Conservation (phyloP, 805 yeast genomes). For the Ogataea zsoltii region DNA sequence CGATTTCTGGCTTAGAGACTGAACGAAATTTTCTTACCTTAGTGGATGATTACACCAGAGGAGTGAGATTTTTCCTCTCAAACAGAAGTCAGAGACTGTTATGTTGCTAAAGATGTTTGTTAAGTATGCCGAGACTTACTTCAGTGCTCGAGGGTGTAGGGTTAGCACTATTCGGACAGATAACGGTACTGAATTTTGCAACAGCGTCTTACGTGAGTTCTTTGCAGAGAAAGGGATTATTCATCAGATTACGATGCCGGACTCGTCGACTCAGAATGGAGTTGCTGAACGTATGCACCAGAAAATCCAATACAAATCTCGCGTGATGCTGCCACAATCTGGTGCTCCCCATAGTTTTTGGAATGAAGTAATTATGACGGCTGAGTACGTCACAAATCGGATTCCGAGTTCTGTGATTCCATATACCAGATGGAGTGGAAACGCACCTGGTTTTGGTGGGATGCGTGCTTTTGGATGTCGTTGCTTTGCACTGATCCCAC, state of each 20-base stretch:
- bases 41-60: no score
- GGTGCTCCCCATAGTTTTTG: background rate
- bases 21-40: no score
- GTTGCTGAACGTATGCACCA: constrained; percentile 13
- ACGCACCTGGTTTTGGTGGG: background rate
- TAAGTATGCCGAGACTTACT: no score
- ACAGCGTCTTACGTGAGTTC: background rate
- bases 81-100: no score
- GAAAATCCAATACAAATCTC: background rate
- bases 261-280: constrained; percentile 13
- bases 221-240: background rate
- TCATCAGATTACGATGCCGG: constrained; percentile 9
- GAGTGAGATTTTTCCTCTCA: no score
- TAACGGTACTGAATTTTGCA: background rate
- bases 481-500: background rate
- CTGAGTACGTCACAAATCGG: background rate
- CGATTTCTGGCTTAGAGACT: no score
- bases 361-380: background rate
- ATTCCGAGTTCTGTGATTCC: background rate
- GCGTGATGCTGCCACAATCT: background rate
- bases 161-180: no score
- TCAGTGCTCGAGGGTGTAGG: no score
- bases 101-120: no score
- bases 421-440: no score
- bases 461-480: background rate